Evolutionary conservation across 495 filamentous ascomycete genomes (phyloP).

Genomic region (Penicillium malachiteum): DNA sequence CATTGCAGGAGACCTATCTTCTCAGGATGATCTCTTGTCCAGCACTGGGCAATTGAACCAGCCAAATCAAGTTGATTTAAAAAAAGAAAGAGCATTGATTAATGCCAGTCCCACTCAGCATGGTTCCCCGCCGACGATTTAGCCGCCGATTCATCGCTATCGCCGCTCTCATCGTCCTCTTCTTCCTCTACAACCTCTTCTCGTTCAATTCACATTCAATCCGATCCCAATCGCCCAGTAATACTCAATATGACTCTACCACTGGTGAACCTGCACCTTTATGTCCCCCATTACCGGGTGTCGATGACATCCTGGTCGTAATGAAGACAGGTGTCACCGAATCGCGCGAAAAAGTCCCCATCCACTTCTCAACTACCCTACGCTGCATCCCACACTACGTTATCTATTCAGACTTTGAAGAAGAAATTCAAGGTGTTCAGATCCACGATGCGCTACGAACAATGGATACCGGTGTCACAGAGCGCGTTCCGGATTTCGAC

Average conservation of each 20-base stretch:
- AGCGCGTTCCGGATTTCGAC: slow-evolving; percentile 48
- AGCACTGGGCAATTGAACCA: slow-evolving; percentile 14
- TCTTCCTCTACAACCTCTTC: slow-evolving; percentile 37
- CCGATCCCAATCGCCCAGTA: background rate
- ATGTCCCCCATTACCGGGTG: slow-evolving; percentile 41
- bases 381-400: slow-evolving; percentile 53
- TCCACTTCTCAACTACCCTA: slow-evolving; percentile 53
- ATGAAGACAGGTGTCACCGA: slow-evolving; percentile 51
- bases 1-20: slow-evolving; percentile 9
- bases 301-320: slow-evolving; percentile 46
- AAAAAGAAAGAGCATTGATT: no score
- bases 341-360: slow-evolving; percentile 41
- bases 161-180: slow-evolving; percentile 24
- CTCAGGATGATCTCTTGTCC: slow-evolving; percentile 15
- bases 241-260: background rate
- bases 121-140: slow-evolving; percentile 31
- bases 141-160: slow-evolving; percentile 31
- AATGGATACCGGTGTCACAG: slow-evolving; percentile 36
- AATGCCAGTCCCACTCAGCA: slow-evolving; percentile 13
- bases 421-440: slow-evolving; percentile 45
- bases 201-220: slow-evolving; percentile 21
- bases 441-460: slow-evolving; percentile 50
- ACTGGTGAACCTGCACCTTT: slow-evolving; percentile 16
- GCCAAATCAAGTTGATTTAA: no score
- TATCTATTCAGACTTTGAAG: slow-evolving; percentile 56